phyloP scores from a whole-genome alignment of 2,329 filamentous ascomycete genomes.

The Beauveria sp. region DNA sequence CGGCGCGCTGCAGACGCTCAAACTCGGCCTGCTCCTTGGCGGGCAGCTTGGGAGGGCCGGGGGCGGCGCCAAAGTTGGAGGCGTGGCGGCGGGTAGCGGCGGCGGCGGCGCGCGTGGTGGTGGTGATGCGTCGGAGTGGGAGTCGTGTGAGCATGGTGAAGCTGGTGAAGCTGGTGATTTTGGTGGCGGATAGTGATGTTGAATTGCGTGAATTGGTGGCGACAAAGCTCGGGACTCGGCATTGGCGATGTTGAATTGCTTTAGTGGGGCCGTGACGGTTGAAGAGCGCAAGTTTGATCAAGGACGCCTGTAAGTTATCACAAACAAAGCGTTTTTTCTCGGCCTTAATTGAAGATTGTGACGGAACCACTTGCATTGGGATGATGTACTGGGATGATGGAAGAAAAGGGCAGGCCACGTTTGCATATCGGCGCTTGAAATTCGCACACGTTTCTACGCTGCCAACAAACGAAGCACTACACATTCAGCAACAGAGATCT shows the following conservation, averaged over 20 bases:
- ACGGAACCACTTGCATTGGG: too few relatives aligned
- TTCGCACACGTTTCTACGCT: background rate
- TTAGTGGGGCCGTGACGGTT: background rate
- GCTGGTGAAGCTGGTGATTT: background rate
- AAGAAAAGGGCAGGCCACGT: too few relatives aligned
- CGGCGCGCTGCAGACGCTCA: constrained; percentile 69
- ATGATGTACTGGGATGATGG: too few relatives aligned
- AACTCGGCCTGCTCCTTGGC: constrained; percentile 85
- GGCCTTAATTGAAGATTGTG: too few relatives aligned
- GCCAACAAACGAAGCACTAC: background rate
- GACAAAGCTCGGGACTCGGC: background rate
- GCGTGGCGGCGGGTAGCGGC: constrained; percentile 23
- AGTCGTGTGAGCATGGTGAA: constrained; percentile 4
- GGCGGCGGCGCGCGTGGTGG: background rate
- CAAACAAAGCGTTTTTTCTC: too few relatives aligned
- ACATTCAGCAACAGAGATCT: background rate
- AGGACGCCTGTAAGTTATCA: too few relatives aligned
- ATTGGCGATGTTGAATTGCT: background rate
- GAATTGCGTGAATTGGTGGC: background rate
- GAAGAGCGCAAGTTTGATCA: too few relatives aligned
- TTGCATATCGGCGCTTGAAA: background rate
- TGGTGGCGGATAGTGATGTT: background rate
- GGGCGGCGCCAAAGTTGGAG: constrained; percentile 37
- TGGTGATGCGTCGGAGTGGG: constrained; percentile 15
- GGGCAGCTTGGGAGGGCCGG: constrained; percentile 78